Percentiles rank a stretch among this genome's conserved stretches.
phyloP scores from a whole-genome alignment of 352 stramenopile genomes.

The Hyaloperonospora brassicae region DNA sequence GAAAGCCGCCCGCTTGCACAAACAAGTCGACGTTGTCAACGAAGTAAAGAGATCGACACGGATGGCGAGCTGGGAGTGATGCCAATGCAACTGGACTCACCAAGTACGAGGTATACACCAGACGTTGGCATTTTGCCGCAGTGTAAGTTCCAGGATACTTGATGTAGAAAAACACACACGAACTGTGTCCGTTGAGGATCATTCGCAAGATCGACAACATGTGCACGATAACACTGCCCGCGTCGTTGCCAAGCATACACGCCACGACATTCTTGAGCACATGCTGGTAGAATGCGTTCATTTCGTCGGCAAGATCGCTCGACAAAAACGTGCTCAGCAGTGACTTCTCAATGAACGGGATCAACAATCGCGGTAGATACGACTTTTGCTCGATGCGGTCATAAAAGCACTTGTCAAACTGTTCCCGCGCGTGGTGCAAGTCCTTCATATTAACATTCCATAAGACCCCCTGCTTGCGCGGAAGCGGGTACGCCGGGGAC shows the following conservation, averaged over 20 bases:
- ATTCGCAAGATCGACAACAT: constrained; percentile 67
- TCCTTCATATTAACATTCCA: constrained; percentile 65
- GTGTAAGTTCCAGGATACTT: constrained; percentile 67
- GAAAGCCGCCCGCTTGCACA: constrained; percentile 72
- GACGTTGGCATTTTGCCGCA: constrained; percentile 46
- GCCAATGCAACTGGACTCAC: constrained; percentile 48
- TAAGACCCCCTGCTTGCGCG: constrained; percentile 58
- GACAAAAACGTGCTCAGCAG: constrained; percentile 59
- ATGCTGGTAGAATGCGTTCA: constrained; percentile 74
- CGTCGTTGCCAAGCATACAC: constrained; percentile 49
- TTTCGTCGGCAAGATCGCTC: constrained; percentile 64
- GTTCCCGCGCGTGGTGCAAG: constrained; percentile 46
- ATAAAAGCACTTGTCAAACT: constrained; percentile 75
- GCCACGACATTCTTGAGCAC: constrained; percentile 68
- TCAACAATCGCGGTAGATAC: constrained; percentile 47
- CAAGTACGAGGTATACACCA: constrained; percentile 73
- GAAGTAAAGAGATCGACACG: constrained; percentile 72
- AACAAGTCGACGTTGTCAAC: constrained; percentile 82
- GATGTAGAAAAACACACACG: constrained; percentile 79
- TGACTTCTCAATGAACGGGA: constrained; percentile 70
- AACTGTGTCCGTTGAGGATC: constrained; percentile 68
- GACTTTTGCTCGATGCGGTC: constrained; percentile 34
- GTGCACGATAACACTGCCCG: constrained; percentile 25
- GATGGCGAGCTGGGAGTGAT: constrained; percentile 51
- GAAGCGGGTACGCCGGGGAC: constrained; percentile 72